phyloP scores from a whole-genome alignment of 352 stramenopile genomes.

The Globisporangium nodosum region DNA sequence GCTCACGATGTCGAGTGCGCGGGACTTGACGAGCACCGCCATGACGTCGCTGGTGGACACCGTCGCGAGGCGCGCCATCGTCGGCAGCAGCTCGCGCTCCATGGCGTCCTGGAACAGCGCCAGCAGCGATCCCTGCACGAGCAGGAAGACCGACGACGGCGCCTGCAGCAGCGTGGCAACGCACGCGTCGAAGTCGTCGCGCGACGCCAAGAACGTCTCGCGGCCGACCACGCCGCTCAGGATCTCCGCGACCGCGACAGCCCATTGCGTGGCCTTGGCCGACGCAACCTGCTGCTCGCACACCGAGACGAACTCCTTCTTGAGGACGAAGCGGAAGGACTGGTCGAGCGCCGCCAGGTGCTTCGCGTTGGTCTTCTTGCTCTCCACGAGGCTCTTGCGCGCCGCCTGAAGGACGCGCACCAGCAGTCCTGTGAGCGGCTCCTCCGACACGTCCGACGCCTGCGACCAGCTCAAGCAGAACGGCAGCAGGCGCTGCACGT shows the following conservation, averaged over 20 bases:
- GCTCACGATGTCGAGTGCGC: conserved; percentile 61
- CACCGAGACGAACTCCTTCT: conserved; percentile 56
- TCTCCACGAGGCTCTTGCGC: conserved; percentile 17
- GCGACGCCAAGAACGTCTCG: conserved; percentile 30
- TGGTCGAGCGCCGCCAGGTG: conserved; percentile 37
- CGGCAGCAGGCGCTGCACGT: conserved; percentile 39
- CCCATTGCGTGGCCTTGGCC: conserved; percentile 15
- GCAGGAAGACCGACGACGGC: conserved; percentile 52
- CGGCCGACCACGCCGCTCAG: conserved; percentile 36
- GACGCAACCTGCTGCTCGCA: conserved; percentile 21
- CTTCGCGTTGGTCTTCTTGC: conserved; percentile 33
- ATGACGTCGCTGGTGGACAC: conserved; percentile 31
- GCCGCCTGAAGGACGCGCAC: conserved; percentile 51
- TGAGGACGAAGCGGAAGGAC: conserved; percentile 48
- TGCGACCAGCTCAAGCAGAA: conserved; percentile 62
- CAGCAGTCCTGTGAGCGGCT: conserved; percentile 45
- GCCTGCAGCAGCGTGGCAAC: conserved; percentile 61
- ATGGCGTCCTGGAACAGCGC: conserved; percentile 47
- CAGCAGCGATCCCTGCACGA: conserved; percentile 47
- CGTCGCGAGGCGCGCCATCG: conserved; percentile 46
- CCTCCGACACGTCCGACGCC: conserved; percentile 35
- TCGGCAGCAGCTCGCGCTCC: conserved; percentile 50
- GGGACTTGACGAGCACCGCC: conserved; percentile 45
- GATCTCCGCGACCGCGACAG: conserved; percentile 41
- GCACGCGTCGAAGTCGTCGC: conserved; percentile 59